These are phyloP conservation scores for Fusarium sambucinum DNA, from an alignment of 2,329 filamentous ascomycete species.

Conservation along the genomic window DNA sequence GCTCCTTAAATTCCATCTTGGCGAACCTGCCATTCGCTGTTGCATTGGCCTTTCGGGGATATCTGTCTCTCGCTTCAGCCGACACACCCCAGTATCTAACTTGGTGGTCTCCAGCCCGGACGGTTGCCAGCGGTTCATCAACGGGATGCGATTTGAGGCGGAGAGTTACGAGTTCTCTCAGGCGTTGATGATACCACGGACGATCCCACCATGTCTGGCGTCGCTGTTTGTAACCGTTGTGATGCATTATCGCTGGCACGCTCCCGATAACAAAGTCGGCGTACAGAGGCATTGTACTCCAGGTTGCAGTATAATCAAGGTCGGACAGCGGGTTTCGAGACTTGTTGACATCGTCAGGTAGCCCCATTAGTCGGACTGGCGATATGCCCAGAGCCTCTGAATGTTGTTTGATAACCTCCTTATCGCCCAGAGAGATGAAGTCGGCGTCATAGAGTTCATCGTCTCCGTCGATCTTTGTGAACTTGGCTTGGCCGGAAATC, in stretches of 20 bases:
- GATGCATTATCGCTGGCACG: not conserved
- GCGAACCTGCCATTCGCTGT: not conserved
- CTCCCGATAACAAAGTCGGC: not conserved
- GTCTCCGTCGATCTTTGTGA: not conserved
- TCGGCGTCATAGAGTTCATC: not conserved
- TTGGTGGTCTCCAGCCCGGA: not conserved
- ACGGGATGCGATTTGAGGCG: rapidly evolving
- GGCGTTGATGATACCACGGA: constrained; percentile 7
- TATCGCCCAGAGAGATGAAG: not conserved
- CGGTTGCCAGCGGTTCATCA: not conserved
- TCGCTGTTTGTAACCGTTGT: not conserved
- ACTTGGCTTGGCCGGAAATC: not conserved
- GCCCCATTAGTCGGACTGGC: not conserved
- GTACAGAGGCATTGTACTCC: constrained; percentile 1
- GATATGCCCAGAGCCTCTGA: not conserved
- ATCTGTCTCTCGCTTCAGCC: not conserved
- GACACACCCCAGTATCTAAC: constrained; percentile 14
- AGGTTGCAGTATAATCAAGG: not conserved
- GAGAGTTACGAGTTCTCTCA: not conserved
- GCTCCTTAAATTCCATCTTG: not conserved
- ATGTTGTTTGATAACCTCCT: not conserved
- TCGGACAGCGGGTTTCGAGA: not conserved
- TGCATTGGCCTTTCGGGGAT: not conserved
- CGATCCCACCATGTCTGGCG: constrained; percentile 7
- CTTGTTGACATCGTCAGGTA: not conserved